Conservation (phyloP, 225 moss, liverwort and hornwort species). For the Bryoerythrophyllum caledonicum region DNA sequence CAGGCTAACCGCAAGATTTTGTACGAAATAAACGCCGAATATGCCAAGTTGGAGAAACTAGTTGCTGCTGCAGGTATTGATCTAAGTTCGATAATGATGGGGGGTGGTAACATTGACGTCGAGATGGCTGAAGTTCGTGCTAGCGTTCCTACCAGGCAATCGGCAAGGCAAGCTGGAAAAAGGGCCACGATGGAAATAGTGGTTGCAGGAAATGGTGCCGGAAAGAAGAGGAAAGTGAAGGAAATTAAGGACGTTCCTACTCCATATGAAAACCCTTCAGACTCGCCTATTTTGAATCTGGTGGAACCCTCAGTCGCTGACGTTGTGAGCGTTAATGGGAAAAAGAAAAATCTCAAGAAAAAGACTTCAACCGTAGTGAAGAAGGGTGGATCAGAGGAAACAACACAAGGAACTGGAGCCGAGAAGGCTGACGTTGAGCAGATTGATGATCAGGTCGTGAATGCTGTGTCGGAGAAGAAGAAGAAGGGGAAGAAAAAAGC, state of each 20-base stretch:
- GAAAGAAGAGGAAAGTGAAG: conserved; percentile 52
- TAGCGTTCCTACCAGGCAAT: conserved; percentile 41
- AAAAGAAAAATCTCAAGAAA: conserved; percentile 19
- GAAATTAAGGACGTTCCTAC: conserved; percentile 37
- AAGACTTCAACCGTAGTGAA: neutral
- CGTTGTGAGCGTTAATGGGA: conserved; percentile 22
- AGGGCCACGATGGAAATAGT: conserved; percentile 40
- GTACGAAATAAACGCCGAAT: conserved; percentile 80
- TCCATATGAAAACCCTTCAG: conserved; percentile 21
- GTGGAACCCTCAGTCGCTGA: conserved; percentile 37
- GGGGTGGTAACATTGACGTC: conserved; percentile 25
- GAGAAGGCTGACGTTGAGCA: conserved; percentile 30
- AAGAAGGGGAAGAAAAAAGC: conserved; percentile 49
- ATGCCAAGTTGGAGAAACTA: conserved; percentile 69
- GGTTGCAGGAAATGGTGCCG: conserved; percentile 25
- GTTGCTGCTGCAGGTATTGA: conserved; percentile 55
- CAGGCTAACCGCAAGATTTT: conserved; percentile 83
- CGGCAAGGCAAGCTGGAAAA: conserved; percentile 49
- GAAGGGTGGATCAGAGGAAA: conserved; percentile 13
- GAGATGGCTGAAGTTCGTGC: conserved; percentile 41
- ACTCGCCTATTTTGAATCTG: conserved; percentile 20
- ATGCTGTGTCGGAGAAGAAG: conserved; percentile 33
- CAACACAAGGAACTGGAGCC: conserved; percentile 15
- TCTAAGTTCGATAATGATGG: conserved; percentile 30
- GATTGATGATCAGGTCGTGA: conserved; percentile 18